Conservation (phyloP, 169 alveolate species). For the Cyclospora cayetanensis region DNA sequence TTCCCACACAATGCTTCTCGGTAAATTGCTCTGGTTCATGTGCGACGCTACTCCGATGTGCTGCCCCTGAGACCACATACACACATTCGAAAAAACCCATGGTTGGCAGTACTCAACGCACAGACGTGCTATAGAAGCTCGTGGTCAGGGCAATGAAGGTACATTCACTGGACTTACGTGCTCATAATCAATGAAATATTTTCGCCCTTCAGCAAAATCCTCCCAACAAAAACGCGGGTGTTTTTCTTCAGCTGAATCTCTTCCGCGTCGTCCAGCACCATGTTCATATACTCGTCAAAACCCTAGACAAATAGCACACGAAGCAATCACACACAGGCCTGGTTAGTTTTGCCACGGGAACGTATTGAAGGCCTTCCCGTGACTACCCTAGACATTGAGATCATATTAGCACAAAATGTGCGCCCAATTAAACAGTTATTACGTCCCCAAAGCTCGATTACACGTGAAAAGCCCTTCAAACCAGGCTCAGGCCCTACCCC, state of each 20-base stretch:
- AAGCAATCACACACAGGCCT: no score
- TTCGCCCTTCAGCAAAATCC: constrained; percentile 94
- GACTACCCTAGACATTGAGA: no score
- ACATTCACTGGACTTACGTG: constrained; percentile 57
- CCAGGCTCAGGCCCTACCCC: no score
- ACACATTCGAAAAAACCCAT: neutral
- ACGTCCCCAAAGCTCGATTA: no score
- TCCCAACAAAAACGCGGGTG: constrained; percentile 88
- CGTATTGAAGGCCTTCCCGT: no score
- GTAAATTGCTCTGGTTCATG: no score
- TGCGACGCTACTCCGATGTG: neutral
- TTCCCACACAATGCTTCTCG: no score
- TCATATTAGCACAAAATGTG: no score
- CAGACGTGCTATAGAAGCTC: neutral
- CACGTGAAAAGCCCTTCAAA: no score
- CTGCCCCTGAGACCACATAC: constrained; percentile 21
- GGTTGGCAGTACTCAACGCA: neutral
- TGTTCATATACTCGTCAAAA: constrained; percentile 97
- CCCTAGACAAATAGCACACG: constrained; percentile 81
- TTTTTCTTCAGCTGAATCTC: constrained; percentile 91
- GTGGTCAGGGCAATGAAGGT: no score
- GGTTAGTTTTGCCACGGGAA: no score
- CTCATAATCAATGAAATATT: constrained; percentile 90
- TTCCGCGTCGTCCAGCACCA: constrained; percentile 95
- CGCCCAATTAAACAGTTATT: no score